Conservation (phyloP, 495 filamentous ascomycete genomes). For the Aspergillus ellipticus region DNA sequence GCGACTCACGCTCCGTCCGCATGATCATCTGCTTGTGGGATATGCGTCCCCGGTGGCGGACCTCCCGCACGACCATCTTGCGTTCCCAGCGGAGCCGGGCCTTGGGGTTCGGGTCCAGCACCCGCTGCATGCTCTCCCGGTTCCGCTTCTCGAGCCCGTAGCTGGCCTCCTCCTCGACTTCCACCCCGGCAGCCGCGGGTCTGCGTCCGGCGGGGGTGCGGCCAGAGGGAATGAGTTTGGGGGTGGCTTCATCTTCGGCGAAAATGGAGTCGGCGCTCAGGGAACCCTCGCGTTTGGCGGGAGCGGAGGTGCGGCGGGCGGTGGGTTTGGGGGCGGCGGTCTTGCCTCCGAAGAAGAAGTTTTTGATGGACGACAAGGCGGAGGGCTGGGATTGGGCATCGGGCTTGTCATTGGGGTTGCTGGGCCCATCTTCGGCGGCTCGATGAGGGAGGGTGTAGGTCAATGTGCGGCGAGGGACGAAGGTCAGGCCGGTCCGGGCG, state of each 20-base stretch:
- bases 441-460: slow-evolving; percentile 31
- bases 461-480: slow-evolving; percentile 40
- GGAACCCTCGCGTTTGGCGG: slow-evolving; percentile 32
- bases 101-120: slow-evolving; percentile 66
- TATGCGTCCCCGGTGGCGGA: slow-evolving; percentile 64
- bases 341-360: slow-evolving; percentile 35
- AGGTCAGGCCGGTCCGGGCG: slow-evolving; percentile 37
- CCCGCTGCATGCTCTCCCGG: slow-evolving; percentile 47
- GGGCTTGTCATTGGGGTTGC: slow-evolving; percentile 16
- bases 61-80: slow-evolving; percentile 71
- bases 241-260: slow-evolving; percentile 30
- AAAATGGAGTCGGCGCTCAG: slow-evolving; percentile 42
- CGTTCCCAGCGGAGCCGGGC: slow-evolving; percentile 68
- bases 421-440: slow-evolving; percentile 27
- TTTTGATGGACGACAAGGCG: slow-evolving; percentile 35
- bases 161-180: slow-evolving; percentile 15
- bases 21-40: slow-evolving; percentile 58
- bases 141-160: slow-evolving; percentile 37
- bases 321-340: slow-evolving; percentile 25
- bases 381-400: slow-evolving; percentile 12
- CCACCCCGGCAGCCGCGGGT: slow-evolving; percentile 6
- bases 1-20: slow-evolving; percentile 67
- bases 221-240: slow-evolving; percentile 25
- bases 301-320: slow-evolving; percentile 26
- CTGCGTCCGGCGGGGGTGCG: slow-evolving; percentile 26